Conservation (phyloP, 306 rosid species). For the Vicia villosa region DNA sequence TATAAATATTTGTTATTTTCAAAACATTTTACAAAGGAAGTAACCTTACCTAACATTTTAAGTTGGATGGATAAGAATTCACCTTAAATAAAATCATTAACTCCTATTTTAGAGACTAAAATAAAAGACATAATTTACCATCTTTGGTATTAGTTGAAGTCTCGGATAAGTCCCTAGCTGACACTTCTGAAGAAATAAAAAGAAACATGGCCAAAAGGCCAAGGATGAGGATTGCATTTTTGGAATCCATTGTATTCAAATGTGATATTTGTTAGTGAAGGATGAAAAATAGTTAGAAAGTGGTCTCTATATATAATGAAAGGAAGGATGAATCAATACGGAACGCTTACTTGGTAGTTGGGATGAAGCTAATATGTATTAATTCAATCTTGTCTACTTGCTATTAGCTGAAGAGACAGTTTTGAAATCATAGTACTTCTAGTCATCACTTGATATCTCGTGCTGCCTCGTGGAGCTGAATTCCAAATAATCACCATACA, state of each 20-base stretch:
- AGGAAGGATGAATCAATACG: neutral
- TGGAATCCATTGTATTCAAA: slow-evolving; percentile 45
- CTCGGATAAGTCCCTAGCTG: slow-evolving; percentile 39
- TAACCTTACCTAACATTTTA: too few species aligned
- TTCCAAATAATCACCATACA: too few species aligned
- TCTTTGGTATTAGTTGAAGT: slow-evolving; percentile 7
- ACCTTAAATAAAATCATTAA: too few species aligned
- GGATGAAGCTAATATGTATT: neutral
- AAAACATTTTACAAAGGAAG: too few species aligned
- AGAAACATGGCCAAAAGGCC: slow-evolving; percentile 44
- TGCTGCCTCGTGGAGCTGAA: too few species aligned
- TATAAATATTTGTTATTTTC: too few species aligned
- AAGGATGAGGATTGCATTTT: slow-evolving; percentile 29
- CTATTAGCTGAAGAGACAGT: too few species aligned
- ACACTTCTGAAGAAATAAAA: slow-evolving; percentile 31
- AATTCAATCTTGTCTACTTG: slow-evolving; percentile 29
- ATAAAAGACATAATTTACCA: neutral
- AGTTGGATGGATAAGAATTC: too few species aligned
- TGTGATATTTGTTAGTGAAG: neutral
- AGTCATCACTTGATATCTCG: too few species aligned
- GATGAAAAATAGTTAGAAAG: neutral
- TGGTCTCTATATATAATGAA: slow-evolving; percentile 32
- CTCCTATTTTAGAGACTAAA: too few species aligned
- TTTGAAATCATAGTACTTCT: too few species aligned
- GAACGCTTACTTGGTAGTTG: slow-evolving; percentile 13